Percentiles rank a stretch among this genome's conserved stretches.
Evolutionary conservation across 495 filamentous ascomycete species (phyloP).

Genomic region (Cudoniella acicularis): DNA sequence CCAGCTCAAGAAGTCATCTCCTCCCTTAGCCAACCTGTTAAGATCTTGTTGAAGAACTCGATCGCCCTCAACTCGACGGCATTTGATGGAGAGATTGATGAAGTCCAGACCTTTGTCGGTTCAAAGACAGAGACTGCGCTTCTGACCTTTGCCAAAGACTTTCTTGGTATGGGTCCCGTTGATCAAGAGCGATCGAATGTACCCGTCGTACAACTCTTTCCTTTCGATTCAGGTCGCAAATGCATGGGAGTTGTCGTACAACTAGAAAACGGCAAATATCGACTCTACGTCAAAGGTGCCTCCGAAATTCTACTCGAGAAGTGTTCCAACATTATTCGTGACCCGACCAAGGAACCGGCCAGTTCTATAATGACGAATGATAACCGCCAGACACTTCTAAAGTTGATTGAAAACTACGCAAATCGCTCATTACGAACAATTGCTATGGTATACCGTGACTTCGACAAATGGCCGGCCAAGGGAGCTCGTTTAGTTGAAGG

Average conservation of each 20-base stretch:
- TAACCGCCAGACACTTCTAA: constrained; percentile 55
- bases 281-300: constrained; percentile 84
- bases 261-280: constrained; percentile 58
- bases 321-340: constrained; percentile 65
- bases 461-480: constrained; percentile 81
- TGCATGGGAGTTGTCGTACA: constrained; percentile 83
- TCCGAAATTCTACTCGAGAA: constrained; percentile 78
- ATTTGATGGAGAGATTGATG: constrained; percentile 77
- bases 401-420: constrained; percentile 73
- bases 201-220: constrained; percentile 67
- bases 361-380: constrained; percentile 53
- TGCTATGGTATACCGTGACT: constrained; percentile 81
- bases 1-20: constrained; percentile 55
- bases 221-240: constrained; percentile 83
- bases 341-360: constrained; percentile 60
- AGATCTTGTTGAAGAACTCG: constrained; percentile 65
- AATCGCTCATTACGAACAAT: constrained; percentile 82
- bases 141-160: constrained; percentile 67
- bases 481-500: constrained; percentile 62
- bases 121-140: constrained; percentile 91
- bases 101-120: constrained; percentile 69
- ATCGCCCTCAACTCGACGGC: constrained; percentile 86
- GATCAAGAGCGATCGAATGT: constrained; percentile 67
- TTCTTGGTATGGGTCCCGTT: constrained; percentile 71
- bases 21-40: constrained; percentile 53